Conservation (phyloP, 495 filamentous ascomycete species). For the Alectoria sarmentosa region DNA sequence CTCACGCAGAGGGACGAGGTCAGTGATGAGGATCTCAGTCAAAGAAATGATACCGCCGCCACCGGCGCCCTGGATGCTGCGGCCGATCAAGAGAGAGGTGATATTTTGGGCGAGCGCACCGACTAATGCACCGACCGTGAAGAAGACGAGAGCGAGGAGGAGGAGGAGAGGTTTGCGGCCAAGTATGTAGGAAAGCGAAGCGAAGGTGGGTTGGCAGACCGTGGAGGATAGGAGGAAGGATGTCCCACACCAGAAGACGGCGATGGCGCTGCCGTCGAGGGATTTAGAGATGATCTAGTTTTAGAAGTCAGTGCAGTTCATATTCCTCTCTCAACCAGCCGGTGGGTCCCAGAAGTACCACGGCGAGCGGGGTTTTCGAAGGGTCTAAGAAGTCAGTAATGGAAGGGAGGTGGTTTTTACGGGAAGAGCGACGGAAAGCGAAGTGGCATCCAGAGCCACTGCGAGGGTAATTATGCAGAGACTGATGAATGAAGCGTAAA, state of each 20-base stretch:
- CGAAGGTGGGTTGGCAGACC: constrained; percentile 57
- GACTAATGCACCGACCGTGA: constrained; percentile 44
- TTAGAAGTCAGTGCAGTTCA: not conserved
- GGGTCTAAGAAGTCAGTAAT: not conserved
- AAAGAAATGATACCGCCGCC: constrained; percentile 45
- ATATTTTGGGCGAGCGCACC: constrained; percentile 45
- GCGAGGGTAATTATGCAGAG: constrained; percentile 45
- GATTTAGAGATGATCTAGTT: constrained; percentile 42
- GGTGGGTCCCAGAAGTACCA: not conserved
- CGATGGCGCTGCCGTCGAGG: constrained; percentile 46
- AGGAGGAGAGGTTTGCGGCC: constrained; percentile 43
- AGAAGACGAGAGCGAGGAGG: constrained; percentile 40
- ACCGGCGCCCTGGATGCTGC: constrained; percentile 49
- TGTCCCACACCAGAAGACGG: constrained; percentile 63
- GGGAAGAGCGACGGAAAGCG: constrained; percentile 51
- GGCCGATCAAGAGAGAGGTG: constrained; percentile 49
- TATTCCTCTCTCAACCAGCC: not conserved
- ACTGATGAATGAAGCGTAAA: constrained; percentile 38
- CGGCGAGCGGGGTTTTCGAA: not conserved
- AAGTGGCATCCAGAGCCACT: constrained; percentile 54
- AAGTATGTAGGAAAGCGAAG: constrained; percentile 52
- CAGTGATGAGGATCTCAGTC: constrained; percentile 46
- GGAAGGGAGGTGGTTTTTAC: constrained; percentile 21
- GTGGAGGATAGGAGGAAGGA: constrained; percentile 68
- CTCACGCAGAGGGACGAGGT: constrained; percentile 39